phyloP scores from a whole-genome alignment of 768 basidiomycete species.

The Antrodiella citrinella region DNA sequence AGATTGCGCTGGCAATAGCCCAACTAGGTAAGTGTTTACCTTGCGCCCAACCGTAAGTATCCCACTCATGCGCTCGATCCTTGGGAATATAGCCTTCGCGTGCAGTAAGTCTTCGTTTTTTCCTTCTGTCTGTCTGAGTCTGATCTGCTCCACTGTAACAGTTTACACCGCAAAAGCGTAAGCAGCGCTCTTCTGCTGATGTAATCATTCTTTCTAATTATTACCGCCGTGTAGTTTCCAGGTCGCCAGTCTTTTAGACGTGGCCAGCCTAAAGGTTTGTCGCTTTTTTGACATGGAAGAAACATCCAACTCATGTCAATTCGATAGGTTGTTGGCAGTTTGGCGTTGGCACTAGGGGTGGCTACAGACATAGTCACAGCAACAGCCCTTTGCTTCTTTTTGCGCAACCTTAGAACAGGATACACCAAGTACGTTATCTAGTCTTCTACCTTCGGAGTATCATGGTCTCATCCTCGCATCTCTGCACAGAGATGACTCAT shows the following conservation, averaged over 20 bases:
- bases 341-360: slow-evolving; percentile 42
- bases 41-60: no score
- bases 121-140: not conserved
- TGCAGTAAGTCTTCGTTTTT: slow-evolving; percentile 22
- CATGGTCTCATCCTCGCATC: not conserved
- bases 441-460: not conserved
- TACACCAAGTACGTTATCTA: slow-evolving; percentile 29
- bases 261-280: slow-evolving; percentile 39
- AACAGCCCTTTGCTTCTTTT: slow-evolving; percentile 42
- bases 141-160: not conserved
- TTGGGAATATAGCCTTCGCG: slow-evolving; percentile 20
- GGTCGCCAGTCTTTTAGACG: slow-evolving; percentile 17
- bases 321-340: slow-evolving; percentile 35
- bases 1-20: slow-evolving; percentile 40
- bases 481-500: slow-evolving; percentile 39
- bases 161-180: slow-evolving; percentile 10
- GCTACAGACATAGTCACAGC: slow-evolving; percentile 46
- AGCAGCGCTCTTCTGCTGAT: not conserved
- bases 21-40: slow-evolving; percentile 42
- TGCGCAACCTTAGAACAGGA: slow-evolving; percentile 45
- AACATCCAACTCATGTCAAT: not conserved
- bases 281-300: not conserved
- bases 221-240: slow-evolving; percentile 1
- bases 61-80: not conserved
- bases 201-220: not conserved